These are phyloP conservation scores for Cladosporium colombiae DNA, from an alignment of 2,329 filamentous ascomycete genomes.

Conservation along the genomic window DNA sequence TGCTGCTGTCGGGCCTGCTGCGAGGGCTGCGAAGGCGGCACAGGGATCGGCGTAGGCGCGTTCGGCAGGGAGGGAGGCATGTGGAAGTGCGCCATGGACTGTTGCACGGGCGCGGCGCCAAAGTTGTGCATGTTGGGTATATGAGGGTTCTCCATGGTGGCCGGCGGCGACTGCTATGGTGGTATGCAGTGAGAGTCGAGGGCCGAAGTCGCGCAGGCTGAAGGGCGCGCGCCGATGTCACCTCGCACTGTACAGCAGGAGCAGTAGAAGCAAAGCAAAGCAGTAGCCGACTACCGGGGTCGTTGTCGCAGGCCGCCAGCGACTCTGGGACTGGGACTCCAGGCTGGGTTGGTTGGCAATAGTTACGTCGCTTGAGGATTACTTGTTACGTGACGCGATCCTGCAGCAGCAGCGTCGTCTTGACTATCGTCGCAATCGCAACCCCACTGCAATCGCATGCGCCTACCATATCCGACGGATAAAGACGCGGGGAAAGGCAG, in stretches of 20 bases:
- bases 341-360: conserved; percentile 3
- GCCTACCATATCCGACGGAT: conserved; percentile 12
- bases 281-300: conserved; percentile 17
- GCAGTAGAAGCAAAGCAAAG: neutral
- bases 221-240: conserved; percentile 3
- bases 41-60: conserved; percentile 19
- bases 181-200: neutral
- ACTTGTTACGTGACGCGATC: conserved; percentile 16
- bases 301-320: neutral
- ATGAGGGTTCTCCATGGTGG: conserved; percentile 22
- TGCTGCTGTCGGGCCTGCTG: conserved; percentile 13
- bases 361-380: neutral
- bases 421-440: conserved; percentile 19
- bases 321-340: neutral
- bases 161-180: neutral
- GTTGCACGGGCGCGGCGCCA: conserved; percentile 11
- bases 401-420: conserved; percentile 6
- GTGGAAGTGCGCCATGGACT: conserved; percentile 22
- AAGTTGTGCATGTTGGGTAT: conserved; percentile 22
- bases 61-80: conserved; percentile 26
- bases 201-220: conserved; percentile 20
- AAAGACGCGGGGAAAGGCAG: neutral
- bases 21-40: conserved; percentile 8
- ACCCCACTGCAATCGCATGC: conserved; percentile 13
- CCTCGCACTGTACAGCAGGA: neutral